These are phyloP conservation scores for Linnemannia exigua DNA, from an alignment of 192 early-diverging fungal genomes.

Conservation along the genomic window DNA sequence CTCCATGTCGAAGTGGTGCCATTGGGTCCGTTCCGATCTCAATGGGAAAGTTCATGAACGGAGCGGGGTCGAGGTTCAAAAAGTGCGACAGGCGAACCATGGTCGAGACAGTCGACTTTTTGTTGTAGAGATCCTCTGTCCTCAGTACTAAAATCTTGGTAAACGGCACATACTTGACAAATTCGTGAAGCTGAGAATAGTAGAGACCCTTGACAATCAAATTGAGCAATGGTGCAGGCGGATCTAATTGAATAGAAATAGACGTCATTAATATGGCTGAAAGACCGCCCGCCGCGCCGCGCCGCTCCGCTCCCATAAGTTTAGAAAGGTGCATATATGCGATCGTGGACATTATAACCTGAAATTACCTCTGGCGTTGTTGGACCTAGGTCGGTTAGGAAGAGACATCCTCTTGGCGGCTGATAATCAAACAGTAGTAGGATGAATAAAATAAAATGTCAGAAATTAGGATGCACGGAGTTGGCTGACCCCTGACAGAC, in stretches of 20 bases:
- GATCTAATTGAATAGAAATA: slow-evolving; percentile 17
- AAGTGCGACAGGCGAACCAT: slow-evolving; percentile 51
- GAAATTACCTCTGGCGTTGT: slow-evolving; percentile 46
- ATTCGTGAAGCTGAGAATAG: slow-evolving; percentile 54
- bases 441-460: background rate
- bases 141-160: slow-evolving; percentile 53
- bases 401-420: slow-evolving; percentile 54
- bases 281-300: background rate
- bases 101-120: slow-evolving; percentile 49
- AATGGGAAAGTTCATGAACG: slow-evolving; percentile 50
- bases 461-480: background rate
- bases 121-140: slow-evolving; percentile 53
- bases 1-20: slow-evolving; percentile 43
- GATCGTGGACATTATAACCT: background rate
- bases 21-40: slow-evolving; percentile 55
- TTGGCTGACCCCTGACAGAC: background rate
- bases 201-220: slow-evolving; percentile 55
- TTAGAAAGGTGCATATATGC: background rate
- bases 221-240: slow-evolving; percentile 41
- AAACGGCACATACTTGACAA: slow-evolving; percentile 54
- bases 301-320: background rate
- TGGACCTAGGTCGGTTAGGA: slow-evolving; percentile 44
- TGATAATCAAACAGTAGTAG: background rate
- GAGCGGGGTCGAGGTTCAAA: slow-evolving; percentile 49
- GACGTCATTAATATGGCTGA: background rate